A percentile compares a stretch with the other conserved stretches of the same genome.
phyloP scores from a whole-genome alignment of 2,329 filamentous ascomycete species.

The Apiospora rasikravindrae region DNA sequence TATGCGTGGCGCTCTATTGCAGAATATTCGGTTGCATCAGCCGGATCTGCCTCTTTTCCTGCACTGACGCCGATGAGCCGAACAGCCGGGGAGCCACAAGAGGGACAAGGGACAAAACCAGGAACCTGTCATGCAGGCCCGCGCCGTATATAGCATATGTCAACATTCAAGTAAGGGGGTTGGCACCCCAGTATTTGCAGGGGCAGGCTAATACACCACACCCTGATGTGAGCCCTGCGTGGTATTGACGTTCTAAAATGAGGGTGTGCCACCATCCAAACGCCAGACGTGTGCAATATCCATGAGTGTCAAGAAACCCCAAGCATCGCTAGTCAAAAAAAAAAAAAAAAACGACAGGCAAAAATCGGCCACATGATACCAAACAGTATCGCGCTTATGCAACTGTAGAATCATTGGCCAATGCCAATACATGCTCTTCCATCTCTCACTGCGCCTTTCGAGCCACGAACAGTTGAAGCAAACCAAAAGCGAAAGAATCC shows the following conservation, averaged over 20 bases:
- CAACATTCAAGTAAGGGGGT: not conserved
- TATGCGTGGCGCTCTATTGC: not conserved
- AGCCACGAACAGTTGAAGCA: not conserved
- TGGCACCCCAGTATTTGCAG: not conserved
- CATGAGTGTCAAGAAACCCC: not conserved
- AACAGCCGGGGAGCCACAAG: not conserved
- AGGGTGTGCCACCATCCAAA: conserved; percentile 8
- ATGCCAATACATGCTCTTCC: not conserved
- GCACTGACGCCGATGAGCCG: not conserved
- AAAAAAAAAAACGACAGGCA: not conserved
- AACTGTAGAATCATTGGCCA: not conserved
- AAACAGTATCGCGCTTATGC: not conserved
- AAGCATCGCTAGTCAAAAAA: not conserved
- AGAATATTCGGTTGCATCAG: not conserved
- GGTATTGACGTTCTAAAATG: conserved; percentile 14
- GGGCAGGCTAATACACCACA: not conserved
- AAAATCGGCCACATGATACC: not conserved
- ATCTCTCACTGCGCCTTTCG: not conserved
- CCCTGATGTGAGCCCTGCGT: not conserved
- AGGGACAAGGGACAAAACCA: not conserved
- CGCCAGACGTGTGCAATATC: conserved; percentile 3
- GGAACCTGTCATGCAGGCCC: not conserved
- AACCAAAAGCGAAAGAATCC: not conserved
- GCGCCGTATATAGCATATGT: not conserved
- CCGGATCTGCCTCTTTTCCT: not conserved